Base-by-base conservation (phyloP, 2,329 filamentous ascomycete genomes). In the Ophiocordyceps australis region DNA sequence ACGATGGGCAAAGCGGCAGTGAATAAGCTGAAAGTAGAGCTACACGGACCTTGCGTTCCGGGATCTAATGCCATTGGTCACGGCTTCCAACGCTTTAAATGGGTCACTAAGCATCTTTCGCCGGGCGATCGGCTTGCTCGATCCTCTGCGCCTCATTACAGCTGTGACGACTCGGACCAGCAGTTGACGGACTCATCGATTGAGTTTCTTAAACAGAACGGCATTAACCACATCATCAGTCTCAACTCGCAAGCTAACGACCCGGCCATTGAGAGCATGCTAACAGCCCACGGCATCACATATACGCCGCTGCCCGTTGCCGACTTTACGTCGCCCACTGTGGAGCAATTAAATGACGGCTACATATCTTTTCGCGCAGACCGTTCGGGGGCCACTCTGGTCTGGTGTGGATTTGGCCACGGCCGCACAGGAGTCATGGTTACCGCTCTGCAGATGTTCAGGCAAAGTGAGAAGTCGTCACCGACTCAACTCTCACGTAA, bases 391-490 rank as follows among this genome's bases (percentile, higher is more conserved):
- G 26, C 22, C 20, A 27, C 24, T 24, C 16, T 22, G 26, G 26
- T 11, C n/a, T n/a, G n/a, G n/a, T n/a, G n/a, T n/a, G n/a, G n/a
- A n/a, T n/a, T n/a, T n/a, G n/a, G n/a, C n/a, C 23, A 27, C 13
- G 30, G 30, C 9, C 23, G 30, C 9, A 31, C 30, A 12, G 30
- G 30, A 3, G 24, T 24, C 1, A 18, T 31, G 15, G 14, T 31
- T 5, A 21, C 20, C n/a, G 26, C 23, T 3, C 24, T 31, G 5
- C 30, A 31, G 12, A 29, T 31, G 26, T 28, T 14, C 8, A 10
- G 14, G 6, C 9, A 26, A 14, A 11, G 24, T 5, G 18, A 22
- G 11, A 15, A 17, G 10, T 11, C 23, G 4, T 24, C 15, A 5
- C 22, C 22, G 8, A 13, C 13, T n/a, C 8, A n/a, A 5, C 18